phyloP scores from a whole-genome alignment of 257 asterid genomes.

The Mitragyna speciosa region DNA sequence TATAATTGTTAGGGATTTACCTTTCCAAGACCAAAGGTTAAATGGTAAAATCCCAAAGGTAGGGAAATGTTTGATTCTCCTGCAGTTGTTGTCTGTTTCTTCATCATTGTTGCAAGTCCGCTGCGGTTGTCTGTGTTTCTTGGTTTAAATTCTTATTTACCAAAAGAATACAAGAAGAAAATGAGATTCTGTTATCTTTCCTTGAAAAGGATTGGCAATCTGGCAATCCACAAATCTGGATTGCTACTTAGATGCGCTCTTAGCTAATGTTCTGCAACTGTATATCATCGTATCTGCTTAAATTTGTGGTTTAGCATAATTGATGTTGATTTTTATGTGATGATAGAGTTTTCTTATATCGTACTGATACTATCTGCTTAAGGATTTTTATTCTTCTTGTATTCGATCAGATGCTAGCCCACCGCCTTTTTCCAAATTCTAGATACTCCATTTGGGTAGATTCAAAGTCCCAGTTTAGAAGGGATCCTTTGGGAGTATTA shows the following conservation, averaged over 20 bases:
- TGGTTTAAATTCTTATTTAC: not conserved
- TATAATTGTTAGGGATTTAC: conserved; percentile 68
- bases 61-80: conserved; percentile 21
- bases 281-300: not conserved
- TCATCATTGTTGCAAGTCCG: not conserved
- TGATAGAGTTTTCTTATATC: not conserved
- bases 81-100: conserved; percentile 5
- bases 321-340: not conserved
- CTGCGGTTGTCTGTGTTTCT: not conserved
- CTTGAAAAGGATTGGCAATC: not conserved
- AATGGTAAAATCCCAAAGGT: conserved; percentile 99
- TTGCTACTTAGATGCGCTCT: not conserved
- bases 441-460: conserved; percentile 97
- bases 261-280: not conserved
- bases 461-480: conserved; percentile 90
- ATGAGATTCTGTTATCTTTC: not conserved
- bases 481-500: conserved; percentile 92
- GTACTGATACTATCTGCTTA: not conserved
- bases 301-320: not conserved
- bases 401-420: conserved; percentile 85
- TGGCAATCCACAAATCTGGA: not conserved
- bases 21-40: conserved; percentile 75
- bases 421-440: conserved; percentile 93
- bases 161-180: not conserved
- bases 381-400: conserved; percentile 16